Conservation (phyloP, 805 yeast genomes). For the Cyberlindnera saturnus region DNA sequence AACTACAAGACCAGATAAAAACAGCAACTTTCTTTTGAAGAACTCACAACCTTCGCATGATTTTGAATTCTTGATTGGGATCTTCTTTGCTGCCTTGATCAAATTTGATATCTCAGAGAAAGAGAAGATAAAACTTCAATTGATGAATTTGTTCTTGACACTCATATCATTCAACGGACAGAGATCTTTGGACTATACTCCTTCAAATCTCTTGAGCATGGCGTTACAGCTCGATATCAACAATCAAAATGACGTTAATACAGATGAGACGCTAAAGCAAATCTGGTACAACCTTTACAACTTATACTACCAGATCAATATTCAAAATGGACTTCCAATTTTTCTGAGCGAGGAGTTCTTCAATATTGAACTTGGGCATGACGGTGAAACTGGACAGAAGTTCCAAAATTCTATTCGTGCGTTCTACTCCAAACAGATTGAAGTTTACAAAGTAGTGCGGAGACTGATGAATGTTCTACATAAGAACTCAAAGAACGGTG, state of each 20-base stretch:
- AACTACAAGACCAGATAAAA: constrained; percentile 11
- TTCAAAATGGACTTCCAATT: constrained; percentile 16
- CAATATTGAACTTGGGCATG: constrained; percentile 7
- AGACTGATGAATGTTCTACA: constrained; percentile 5
- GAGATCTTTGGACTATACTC: constrained; percentile 1
- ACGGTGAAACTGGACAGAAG: neutral
- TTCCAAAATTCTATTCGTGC: neutral
- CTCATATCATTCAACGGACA: constrained; percentile 9
- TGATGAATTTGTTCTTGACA: constrained; percentile 8
- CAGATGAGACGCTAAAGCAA: constrained; percentile 7
- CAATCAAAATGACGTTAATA: constrained; percentile 6
- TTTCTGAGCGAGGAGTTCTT: constrained; percentile 14
- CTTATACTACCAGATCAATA: constrained; percentile 9
- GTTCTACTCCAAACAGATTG: constrained; percentile 1
- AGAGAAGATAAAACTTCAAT: constrained; percentile 5
- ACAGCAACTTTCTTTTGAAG: constrained; percentile 7
- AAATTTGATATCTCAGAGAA: neutral
- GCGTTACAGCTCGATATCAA: constrained; percentile 15
- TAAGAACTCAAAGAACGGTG: neutral
- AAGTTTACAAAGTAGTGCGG: constrained; percentile 1
- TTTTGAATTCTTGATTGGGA: constrained; percentile 13
- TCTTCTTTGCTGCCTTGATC: constrained; percentile 9
- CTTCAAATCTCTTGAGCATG: constrained; percentile 5
- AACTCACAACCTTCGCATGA: constrained; percentile 10
- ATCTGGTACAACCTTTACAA: constrained; percentile 17